Evolutionary conservation across 2,329 filamentous ascomycete genomes (phyloP), one percentile per base, ranked within the genome.

Genomic region (Ophiostoma montium): DNA sequence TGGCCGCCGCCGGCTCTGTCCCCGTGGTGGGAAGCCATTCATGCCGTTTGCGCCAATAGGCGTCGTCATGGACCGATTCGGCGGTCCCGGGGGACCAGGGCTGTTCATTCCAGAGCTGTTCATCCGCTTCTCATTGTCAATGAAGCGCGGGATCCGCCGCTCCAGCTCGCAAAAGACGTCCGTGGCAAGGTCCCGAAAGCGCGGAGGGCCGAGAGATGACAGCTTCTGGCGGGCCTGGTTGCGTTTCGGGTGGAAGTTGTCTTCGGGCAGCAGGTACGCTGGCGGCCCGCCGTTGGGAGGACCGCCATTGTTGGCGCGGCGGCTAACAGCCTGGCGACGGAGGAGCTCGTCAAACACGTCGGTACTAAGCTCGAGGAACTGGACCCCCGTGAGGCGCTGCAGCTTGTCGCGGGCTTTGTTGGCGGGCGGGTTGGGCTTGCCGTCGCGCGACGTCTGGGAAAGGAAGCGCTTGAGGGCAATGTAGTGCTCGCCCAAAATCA

Each of bases 201-300:
- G 76, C 23, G 86, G 82, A 19, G 84, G 80, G 3, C 88, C 87
- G 13, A 98, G 76, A 0, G 89, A 94, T 0, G 88, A 90, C 18
- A 98, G 76, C 64, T 94, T 94, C 65, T 95, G 88, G 36, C 92
- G 79, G n/a, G 92, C 92, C 64, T 96, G 89, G 62, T 98, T 98
- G 54, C 92, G 83, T 67, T 96, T 98, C 2, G 89, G 88, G 64
- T 98, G 92, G 66, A 96, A 96, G 55, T 80, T 83, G 55, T 82
- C 76, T 63, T 90, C 87, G n/a, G 92, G 86, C 21, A 86, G 69
- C 6, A 98, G 75, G 61, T 80, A 94, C 12, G 78, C 69, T 2
- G 87, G 86, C n/a, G 75, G 73, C 3, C 67, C 67, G 3, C 66
- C 66, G 43, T 61, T 64, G 54, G 68, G 71, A 44, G 71, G 70